Evolutionary conservation across 768 basidiomycete genomes (phyloP).

Genomic region (Polyporus arcularius): DNA sequence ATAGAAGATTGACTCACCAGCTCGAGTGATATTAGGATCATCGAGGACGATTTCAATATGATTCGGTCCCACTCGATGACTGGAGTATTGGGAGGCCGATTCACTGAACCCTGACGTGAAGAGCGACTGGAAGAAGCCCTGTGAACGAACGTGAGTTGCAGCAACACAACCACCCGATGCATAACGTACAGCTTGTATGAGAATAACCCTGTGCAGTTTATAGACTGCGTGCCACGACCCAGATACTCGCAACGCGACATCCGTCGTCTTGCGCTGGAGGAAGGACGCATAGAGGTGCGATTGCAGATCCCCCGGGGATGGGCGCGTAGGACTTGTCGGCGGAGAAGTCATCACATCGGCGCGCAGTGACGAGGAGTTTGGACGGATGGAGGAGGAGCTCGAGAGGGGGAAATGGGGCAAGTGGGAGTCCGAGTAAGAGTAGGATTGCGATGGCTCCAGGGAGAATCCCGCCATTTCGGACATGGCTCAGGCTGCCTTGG

Average conservation of each 20-base stretch:
- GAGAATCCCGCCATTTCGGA: slow-evolving; percentile 11
- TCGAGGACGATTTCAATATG: slow-evolving; percentile 75
- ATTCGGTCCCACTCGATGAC: slow-evolving; percentile 37
- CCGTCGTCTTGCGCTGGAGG: slow-evolving; percentile 69
- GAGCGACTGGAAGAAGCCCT: slow-evolving; percentile 88
- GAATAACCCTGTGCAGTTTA: slow-evolving; percentile 79
- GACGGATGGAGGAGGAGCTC: slow-evolving; percentile 8
- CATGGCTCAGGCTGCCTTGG: slow-evolving; percentile 7
- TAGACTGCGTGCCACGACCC: slow-evolving; percentile 76
- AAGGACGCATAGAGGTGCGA: slow-evolving; percentile 78
- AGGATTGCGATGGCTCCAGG: not conserved
- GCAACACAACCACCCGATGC: not conserved
- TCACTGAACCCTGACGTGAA: slow-evolving; percentile 83
- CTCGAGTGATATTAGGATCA: slow-evolving; percentile 85
- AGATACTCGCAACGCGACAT: slow-evolving; percentile 70
- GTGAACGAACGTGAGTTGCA: slow-evolving; percentile 10
- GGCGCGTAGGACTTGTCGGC: slow-evolving; percentile 33
- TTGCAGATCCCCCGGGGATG: slow-evolving; percentile 61
- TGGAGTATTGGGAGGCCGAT: slow-evolving; percentile 37
- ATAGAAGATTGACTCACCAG: slow-evolving; percentile 52
- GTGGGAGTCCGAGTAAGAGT: not conserved
- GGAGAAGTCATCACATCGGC: slow-evolving; percentile 19
- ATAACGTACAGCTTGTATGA: slow-evolving; percentile 78
- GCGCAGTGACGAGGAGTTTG: slow-evolving; percentile 22
- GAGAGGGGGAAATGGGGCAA: not conserved